Conservation (phyloP, 169 alveolate species). For the Cryptosporidium sp. region DNA sequence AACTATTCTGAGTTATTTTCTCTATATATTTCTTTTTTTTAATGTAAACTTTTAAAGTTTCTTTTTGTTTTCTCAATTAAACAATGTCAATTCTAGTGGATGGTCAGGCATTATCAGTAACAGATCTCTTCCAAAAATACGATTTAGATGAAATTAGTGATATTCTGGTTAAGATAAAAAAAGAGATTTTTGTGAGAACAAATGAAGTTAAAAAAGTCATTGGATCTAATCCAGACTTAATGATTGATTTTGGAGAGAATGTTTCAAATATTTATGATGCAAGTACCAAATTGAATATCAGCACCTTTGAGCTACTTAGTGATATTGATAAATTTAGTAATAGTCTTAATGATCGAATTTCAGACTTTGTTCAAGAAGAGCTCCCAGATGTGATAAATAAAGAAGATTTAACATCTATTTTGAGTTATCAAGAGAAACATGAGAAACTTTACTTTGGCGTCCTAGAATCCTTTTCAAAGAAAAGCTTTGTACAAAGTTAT, state of each 20-base stretch:
- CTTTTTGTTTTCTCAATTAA: neutral
- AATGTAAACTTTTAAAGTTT: neutral
- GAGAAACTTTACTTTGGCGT: conserved; percentile 20
- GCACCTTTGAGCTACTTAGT: neutral
- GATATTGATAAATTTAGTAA: conserved; percentile 12
- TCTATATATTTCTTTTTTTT: neutral
- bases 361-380: conserved; percentile 3
- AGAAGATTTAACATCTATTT: conserved; percentile 10
- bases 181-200: conserved; percentile 48
- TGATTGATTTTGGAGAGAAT: conserved; percentile 71
- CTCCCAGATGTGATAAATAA: conserved; percentile 1
- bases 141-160: conserved; percentile 67
- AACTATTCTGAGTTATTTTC: neutral
- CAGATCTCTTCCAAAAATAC: conserved; percentile 53
- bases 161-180: conserved; percentile 41
- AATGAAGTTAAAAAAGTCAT: conserved; percentile 55
- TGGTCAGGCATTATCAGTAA: conserved; percentile 33
- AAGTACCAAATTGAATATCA: neutral
- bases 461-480: conserved; percentile 22
- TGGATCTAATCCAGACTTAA: conserved; percentile 72
- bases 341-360: neutral
- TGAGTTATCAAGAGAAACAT: neutral
- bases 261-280: conserved; percentile 34
- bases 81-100: conserved; percentile 30
- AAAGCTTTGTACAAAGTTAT: conserved; percentile 16